These are phyloP conservation scores for Thuidium tamariscinum DNA, from an alignment of 225 moss, liverwort and hornwort genomes.

Conservation along the genomic window DNA sequence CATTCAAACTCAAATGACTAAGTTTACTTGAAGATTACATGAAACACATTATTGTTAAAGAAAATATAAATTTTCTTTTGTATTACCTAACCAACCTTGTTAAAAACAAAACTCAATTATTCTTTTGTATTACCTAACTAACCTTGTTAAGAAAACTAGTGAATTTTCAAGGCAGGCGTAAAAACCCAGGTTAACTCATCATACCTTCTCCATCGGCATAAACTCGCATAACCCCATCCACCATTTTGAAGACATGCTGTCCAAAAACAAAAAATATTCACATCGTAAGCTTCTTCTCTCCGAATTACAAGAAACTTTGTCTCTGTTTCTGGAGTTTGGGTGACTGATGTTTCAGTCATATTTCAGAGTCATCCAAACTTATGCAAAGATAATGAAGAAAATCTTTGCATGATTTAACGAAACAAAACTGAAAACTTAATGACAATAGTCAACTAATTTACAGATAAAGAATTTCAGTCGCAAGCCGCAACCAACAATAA, in stretches of 20 bases:
- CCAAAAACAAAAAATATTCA: background rate
- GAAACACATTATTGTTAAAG: background rate
- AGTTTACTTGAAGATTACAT: background rate
- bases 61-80: too few relatives aligned
- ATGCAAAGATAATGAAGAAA: too few relatives aligned
- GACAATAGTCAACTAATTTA: background rate
- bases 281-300: background rate
- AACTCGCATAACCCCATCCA: slow-evolving; percentile 90
- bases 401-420: background rate
- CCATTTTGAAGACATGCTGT: slow-evolving; percentile 77
- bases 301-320: background rate
- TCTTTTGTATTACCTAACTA: background rate
- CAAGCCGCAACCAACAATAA: too few relatives aligned
- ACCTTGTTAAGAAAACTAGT: background rate
- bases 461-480: background rate
- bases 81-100: background rate
- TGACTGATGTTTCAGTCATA: background rate
- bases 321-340: background rate
- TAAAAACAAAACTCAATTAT: too few relatives aligned
- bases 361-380: too few relatives aligned
- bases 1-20: background rate
- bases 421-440: too few relatives aligned
- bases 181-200: background rate
- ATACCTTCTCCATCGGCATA: slow-evolving; percentile 50
- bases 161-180: too few relatives aligned